Evolutionary conservation across 192 early-diverging fungal species (phyloP).

Genomic region (Chytriomyces sp.): DNA sequence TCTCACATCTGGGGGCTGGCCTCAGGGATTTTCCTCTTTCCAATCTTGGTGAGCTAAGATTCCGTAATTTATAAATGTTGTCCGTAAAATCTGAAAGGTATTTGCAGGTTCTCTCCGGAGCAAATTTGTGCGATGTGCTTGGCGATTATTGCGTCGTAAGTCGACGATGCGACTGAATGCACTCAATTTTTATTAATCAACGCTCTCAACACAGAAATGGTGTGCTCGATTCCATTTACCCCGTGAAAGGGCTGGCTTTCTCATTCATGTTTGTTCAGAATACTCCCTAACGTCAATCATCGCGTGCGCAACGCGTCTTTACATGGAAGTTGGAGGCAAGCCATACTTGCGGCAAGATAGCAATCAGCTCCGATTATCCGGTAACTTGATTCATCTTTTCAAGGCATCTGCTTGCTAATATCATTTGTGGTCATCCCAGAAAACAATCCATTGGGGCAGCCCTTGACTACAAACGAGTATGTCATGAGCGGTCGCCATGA

Average conservation of each 20-base stretch:
- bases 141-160: slow-evolving; percentile 66
- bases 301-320: slow-evolving; percentile 39
- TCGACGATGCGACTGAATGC: not conserved
- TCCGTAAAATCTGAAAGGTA: slow-evolving; percentile 70
- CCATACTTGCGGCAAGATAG: slow-evolving; percentile 33
- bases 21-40: slow-evolving; percentile 12
- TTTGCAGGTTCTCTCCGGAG: slow-evolving; percentile 53
- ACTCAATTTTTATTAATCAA: not conserved
- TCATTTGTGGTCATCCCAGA: not conserved
- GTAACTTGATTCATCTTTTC: not conserved
- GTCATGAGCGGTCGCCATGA: slow-evolving; percentile 58
- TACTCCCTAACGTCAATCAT: slow-evolving; percentile 26
- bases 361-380: not conserved
- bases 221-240: not conserved
- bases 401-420: not conserved
- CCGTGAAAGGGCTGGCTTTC: not conserved
- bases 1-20: slow-evolving; percentile 19
- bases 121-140: slow-evolving; percentile 84
- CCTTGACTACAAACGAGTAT: slow-evolving; percentile 23
- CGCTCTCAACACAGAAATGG: not conserved
- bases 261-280: slow-evolving; percentile 2
- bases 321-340: slow-evolving; percentile 50
- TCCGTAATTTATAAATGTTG: slow-evolving; percentile 64
- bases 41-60: slow-evolving; percentile 13
- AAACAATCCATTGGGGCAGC: slow-evolving; percentile 34